phyloP scores from a whole-genome alignment of 495 filamentous ascomycete genomes.

The Delitschia confertaspora region DNA sequence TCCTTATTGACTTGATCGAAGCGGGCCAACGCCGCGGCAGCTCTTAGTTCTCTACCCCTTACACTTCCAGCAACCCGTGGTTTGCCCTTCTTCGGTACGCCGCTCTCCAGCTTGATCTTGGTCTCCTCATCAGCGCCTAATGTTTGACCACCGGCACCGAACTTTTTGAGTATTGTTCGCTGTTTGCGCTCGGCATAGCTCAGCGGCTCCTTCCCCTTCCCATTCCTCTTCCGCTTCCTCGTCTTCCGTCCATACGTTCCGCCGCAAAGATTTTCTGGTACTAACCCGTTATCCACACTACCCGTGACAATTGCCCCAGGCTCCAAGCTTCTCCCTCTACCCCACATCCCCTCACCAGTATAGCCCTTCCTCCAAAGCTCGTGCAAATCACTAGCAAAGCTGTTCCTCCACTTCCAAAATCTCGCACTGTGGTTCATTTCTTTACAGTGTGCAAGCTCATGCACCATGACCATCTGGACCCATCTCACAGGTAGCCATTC shows the following conservation, averaged over 20 bases:
- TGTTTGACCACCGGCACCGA: constrained; percentile 55
- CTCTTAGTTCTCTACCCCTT: constrained; percentile 63
- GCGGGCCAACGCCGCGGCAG: constrained; percentile 64
- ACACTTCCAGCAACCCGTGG: constrained; percentile 62
- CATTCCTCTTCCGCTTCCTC: constrained; percentile 23
- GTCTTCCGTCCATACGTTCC: constrained; percentile 56
- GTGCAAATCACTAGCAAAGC: constrained; percentile 55
- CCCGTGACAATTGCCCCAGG: constrained; percentile 45
- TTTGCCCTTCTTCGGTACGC: constrained; percentile 49
- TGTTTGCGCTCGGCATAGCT: constrained; percentile 56
- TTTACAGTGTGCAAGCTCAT: constrained; percentile 66
- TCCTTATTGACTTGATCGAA: constrained; percentile 52
- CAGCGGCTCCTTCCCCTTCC: constrained; percentile 38
- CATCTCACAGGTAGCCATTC: constrained; percentile 66
- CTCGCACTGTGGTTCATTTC: constrained; percentile 71
- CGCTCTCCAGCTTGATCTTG: constrained; percentile 56
- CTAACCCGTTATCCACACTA: constrained; percentile 41
- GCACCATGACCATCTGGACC: constrained; percentile 84
- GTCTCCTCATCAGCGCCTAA: constrained; percentile 57
- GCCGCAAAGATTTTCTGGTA: constrained; percentile 60
- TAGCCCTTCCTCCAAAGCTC: constrained; percentile 55
- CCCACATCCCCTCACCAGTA: constrained; percentile 72
- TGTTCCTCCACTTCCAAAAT: constrained; percentile 66
- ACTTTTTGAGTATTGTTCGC: constrained; percentile 61
- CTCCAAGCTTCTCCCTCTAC: constrained; percentile 49